These are phyloP conservation scores for Citrus medica DNA, from an alignment of 345 rosid genomes.

Conservation along the genomic window DNA sequence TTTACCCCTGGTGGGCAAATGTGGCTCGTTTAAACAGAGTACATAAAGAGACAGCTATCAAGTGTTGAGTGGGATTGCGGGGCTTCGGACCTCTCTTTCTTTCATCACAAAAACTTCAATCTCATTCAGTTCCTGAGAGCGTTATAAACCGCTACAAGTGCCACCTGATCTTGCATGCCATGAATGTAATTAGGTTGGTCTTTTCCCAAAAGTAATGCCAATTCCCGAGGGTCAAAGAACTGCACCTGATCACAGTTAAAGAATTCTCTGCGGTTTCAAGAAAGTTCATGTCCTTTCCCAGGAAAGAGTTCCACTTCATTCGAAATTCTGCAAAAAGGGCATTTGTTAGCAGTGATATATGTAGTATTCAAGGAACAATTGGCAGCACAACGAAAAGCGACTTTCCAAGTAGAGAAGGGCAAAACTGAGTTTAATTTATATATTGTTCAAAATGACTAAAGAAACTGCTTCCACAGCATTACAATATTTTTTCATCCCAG, in stretches of 20 bases:
- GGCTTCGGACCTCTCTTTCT: not conserved
- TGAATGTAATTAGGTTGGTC: constrained; percentile 10
- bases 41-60: not conserved
- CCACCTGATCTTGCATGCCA: constrained; percentile 8
- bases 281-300: constrained; percentile 1
- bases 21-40: not conserved
- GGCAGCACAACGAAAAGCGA: not conserved
- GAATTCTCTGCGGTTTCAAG: not conserved
- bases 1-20: not conserved
- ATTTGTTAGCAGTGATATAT: not conserved
- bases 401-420: too few species aligned
- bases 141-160: not conserved
- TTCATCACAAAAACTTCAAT: not conserved
- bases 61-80: not conserved
- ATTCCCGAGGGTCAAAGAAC: not conserved
- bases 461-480: not conserved
- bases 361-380: not conserved
- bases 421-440: not conserved
- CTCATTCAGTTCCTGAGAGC: not conserved
- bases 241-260: not conserved
- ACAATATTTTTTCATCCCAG: not conserved
- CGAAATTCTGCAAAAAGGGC: constrained; percentile 5
- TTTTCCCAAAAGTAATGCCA: not conserved
- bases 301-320: constrained; percentile 4
- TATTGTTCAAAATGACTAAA: not conserved